Evolutionary conservation across 768 basidiomycete species (phyloP).

Genomic region (Leccinum uliginosum): DNA sequence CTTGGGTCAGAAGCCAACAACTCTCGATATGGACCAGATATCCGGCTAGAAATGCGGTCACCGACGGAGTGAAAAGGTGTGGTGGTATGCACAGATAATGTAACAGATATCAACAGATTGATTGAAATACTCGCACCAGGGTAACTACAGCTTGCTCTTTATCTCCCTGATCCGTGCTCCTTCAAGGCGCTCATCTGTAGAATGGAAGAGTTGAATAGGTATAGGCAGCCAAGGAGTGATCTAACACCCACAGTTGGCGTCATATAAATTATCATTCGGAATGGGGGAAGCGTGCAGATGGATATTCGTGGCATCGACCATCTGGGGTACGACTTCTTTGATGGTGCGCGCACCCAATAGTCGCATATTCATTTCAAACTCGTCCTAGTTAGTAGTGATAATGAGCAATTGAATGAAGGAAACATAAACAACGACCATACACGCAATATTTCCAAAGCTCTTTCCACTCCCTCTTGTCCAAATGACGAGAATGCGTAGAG

Average conservation of each 20-base stretch:
- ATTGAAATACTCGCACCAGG: background rate
- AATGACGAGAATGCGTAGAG: conserved; percentile 87
- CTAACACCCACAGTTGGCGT: conserved; percentile 67
- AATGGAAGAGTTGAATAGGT: conserved; percentile 5
- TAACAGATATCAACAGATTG: background rate
- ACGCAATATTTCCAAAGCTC: conserved; percentile 72
- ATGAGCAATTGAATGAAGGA: background rate
- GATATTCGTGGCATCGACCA: conserved; percentile 84
- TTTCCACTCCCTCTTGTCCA: conserved; percentile 82
- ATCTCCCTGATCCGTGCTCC: conserved; percentile 38
- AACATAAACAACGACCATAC: conserved; percentile 35
- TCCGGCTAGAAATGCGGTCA: background rate
- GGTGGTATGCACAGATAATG: background rate
- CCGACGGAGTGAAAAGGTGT: background rate
- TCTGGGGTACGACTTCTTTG: conserved; percentile 74
- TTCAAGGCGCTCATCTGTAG: conserved; percentile 40
- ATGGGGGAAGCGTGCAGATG: conserved; percentile 60
- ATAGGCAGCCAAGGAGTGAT: background rate
- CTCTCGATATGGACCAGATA: background rate
- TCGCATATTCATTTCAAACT: conserved; percentile 98
- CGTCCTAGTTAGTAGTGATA: conserved; percentile 69
- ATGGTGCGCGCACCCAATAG: conserved; percentile 81
- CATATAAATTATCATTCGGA: conserved; percentile 71
- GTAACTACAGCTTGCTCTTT: conserved; percentile 36
- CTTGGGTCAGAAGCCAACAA: background rate